Evolutionary conservation across 108 stramenopile genomes (phyloP).

Genomic region (Nitzschia sp.): DNA sequence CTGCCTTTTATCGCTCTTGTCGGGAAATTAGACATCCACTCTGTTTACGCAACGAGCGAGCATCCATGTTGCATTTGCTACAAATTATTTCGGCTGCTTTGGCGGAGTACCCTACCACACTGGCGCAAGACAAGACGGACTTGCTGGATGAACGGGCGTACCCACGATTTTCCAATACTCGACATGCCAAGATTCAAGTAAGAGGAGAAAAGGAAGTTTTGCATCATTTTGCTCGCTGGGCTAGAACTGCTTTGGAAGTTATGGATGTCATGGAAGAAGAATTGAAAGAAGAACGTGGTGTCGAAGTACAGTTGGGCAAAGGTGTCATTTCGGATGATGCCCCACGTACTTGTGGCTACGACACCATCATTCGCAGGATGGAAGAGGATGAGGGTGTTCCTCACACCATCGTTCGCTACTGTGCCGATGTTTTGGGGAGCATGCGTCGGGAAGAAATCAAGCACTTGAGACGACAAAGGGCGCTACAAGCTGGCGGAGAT

Average conservation of each 20-base stretch:
- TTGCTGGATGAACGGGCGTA: slow-evolving; percentile 57
- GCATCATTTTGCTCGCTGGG: slow-evolving; percentile 80
- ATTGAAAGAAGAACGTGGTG: slow-evolving; percentile 51
- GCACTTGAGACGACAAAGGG: slow-evolving; percentile 33
- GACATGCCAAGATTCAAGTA: slow-evolving; percentile 90
- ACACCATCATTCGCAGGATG: slow-evolving; percentile 66
- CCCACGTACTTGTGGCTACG: slow-evolving; percentile 47
- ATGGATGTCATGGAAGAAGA: slow-evolving; percentile 74
- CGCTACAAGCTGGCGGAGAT: not conserved
- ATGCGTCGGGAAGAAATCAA: slow-evolving; percentile 78
- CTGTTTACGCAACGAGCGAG: slow-evolving; percentile 72
- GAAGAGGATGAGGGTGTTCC: slow-evolving; percentile 68
- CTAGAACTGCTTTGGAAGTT: slow-evolving; percentile 69
- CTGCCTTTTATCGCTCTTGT: slow-evolving; percentile 62
- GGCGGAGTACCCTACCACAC: slow-evolving; percentile 74
- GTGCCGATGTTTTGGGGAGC: slow-evolving; percentile 82
- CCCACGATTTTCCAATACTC: slow-evolving; percentile 77
- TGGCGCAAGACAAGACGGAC: slow-evolving; percentile 69
- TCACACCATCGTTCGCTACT: slow-evolving; percentile 80
- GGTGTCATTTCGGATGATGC: slow-evolving; percentile 30
- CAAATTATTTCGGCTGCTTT: slow-evolving; percentile 59
- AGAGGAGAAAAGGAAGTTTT: slow-evolving; percentile 88
- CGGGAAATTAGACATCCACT: slow-evolving; percentile 84
- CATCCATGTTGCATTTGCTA: slow-evolving; percentile 70
- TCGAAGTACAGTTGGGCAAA: slow-evolving; percentile 40